Base-by-base conservation (phyloP, 2,329 filamentous ascomycete species). In the Diplodia scrobiculata region DNA sequence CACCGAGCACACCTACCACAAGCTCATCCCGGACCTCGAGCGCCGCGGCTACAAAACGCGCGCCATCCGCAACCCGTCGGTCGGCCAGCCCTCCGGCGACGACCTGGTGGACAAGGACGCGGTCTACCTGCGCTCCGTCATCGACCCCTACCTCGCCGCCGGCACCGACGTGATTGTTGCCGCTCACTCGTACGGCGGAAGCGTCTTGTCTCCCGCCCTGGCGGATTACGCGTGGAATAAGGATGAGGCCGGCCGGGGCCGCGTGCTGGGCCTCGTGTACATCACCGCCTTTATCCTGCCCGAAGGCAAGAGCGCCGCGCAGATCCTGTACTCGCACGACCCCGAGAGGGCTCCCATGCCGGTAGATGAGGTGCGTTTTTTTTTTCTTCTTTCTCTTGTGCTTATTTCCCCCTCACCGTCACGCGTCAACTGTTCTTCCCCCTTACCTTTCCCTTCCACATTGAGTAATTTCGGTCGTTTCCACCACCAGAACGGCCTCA, bases 141-240 rank as follows among this genome's bases (percentile, higher is more conserved):
- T 74, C n/a, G 36, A 65, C 19, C 66, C 68, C 4, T n/a, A 58
- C 14, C 63, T 74, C 2, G 27, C 62, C 0, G 13, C 45, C 0
- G 71, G 72, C 41, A 65, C 70, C 32, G 69, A 75, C 29, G 68
- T 75, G 7, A 38, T 75, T 10, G 48, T 75, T 1, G 70, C 74
- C 6, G 72, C 71, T 1, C 73, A 74, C 66, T 74, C 72, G 36
- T 75, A 74, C 52, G 73, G 70, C 4, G 71, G 67, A 13, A 72
- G 70, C 9, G 71, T 74, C 13, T 70, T 73, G 25, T 69, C 63
- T 9, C 29, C n/a, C 17, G 36, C 63, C 14, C 25, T 47, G 4
- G 50, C 34, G n/a, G 51, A 58, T 38, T 54, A 58, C 25, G 17
- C 36, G 4, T 51, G 51, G 51, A 21, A 27, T 17, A 48, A 34